Evolutionary conservation across 352 stramenopile genomes (phyloP).

Genomic region (Globisporangium alternatum): DNA sequence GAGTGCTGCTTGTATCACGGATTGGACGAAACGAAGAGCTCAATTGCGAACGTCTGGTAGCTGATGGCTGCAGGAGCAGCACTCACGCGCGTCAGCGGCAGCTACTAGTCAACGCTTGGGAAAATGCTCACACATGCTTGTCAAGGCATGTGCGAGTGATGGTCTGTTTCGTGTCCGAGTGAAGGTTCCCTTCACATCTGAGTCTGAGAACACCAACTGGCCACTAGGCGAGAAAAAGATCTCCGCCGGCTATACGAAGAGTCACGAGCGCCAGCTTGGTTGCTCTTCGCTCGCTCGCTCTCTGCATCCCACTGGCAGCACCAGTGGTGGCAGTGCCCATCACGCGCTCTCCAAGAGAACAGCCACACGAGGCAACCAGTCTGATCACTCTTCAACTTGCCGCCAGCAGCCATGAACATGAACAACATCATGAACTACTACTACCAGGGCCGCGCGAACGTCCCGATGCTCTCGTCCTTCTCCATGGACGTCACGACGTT

Average conservation of each 20-base stretch:
- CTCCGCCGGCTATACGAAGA: background rate
- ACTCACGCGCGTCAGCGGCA: conserved; percentile 14
- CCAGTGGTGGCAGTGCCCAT: background rate
- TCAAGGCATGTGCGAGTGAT: background rate
- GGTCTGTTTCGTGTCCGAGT: background rate
- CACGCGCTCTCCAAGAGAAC: background rate
- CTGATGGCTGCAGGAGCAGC: conserved; percentile 10
- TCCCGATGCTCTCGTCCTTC: conserved; percentile 52
- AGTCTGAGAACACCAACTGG: conserved; percentile 3
- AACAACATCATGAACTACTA: conserved; percentile 36
- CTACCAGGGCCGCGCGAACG: conserved; percentile 21
- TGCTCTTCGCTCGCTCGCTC: background rate
- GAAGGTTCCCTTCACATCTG: conserved; percentile 1
- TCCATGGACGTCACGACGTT: conserved; percentile 59
- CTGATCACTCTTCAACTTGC: conserved; percentile 20
- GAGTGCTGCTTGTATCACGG: background rate
- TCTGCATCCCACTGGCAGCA: no score
- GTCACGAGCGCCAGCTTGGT: background rate
- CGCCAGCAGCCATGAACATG: conserved; percentile 17
- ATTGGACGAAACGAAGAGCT: background rate
- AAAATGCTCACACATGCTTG: background rate
- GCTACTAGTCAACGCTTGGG: background rate
- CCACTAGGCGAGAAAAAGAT: conserved; percentile 2
- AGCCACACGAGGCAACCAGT: background rate
- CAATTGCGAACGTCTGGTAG: background rate